Evolutionary conservation across 2,329 filamentous ascomycete species (phyloP).

Genomic region (Nothophoma quercina): DNA sequence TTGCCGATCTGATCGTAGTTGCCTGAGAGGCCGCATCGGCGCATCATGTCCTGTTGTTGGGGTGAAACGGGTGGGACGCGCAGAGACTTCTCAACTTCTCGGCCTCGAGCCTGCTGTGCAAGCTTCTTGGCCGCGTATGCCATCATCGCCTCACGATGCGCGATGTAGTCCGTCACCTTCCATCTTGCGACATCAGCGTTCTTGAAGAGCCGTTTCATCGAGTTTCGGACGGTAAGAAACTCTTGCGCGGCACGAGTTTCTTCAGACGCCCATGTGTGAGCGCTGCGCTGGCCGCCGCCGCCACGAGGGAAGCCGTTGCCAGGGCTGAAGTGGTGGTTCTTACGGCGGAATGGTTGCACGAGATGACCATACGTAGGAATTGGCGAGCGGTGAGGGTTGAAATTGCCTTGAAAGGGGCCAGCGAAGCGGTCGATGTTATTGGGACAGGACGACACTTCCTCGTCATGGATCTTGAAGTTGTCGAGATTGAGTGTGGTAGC

Average conservation of each 20-base stretch:
- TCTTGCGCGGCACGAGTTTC: slow-evolving; percentile 37
- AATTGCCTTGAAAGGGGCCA: slow-evolving; percentile 14
- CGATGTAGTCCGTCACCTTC: slow-evolving; percentile 43
- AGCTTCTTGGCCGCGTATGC: slow-evolving; percentile 26
- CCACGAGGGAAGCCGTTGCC: not conserved
- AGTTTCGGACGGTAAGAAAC: slow-evolving; percentile 42
- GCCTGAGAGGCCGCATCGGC: slow-evolving; percentile 26
- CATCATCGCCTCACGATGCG: slow-evolving; percentile 39
- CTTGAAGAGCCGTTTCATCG: slow-evolving; percentile 47
- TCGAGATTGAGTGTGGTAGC: slow-evolving; percentile 22
- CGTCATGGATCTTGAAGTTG: slow-evolving; percentile 16
- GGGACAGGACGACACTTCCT: not conserved
- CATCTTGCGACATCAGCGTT: slow-evolving; percentile 43
- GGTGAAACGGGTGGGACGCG: slow-evolving; percentile 12
- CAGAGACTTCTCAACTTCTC: slow-evolving; percentile 18
- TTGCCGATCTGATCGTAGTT: slow-evolving; percentile 36
- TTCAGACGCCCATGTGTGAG: slow-evolving; percentile 36
- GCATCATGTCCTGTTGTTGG: slow-evolving; percentile 21
- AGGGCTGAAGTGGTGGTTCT: not conserved
- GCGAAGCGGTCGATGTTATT: slow-evolving; percentile 10
- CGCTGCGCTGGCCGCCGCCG: slow-evolving; percentile 17
- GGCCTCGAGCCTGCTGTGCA: slow-evolving; percentile 19
- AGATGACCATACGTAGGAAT: not conserved
- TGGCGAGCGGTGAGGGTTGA: not conserved
- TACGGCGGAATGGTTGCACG: not conserved